A percentile compares a stretch with the other conserved stretches of the same genome.
Conservation (phyloP, 768 basidiomycete genomes). For the Rhodotorula graminis region DNA sequence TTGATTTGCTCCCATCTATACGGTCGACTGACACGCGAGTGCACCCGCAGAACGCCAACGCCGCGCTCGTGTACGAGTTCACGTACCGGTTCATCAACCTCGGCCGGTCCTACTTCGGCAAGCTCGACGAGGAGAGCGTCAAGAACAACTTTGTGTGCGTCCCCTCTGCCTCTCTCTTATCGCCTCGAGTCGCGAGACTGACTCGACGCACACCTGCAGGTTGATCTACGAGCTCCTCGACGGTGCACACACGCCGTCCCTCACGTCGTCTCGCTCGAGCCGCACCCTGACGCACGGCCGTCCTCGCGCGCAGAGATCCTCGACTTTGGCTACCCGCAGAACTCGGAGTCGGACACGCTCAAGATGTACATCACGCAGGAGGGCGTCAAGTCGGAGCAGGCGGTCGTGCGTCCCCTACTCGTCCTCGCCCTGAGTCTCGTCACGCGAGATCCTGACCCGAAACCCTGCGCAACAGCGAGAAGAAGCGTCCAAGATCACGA, state of each 20-base stretch:
- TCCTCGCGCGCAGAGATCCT: conserved; percentile 67
- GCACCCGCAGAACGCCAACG: conserved; percentile 68
- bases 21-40: neutral
- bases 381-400: conserved; percentile 80
- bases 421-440: too few species aligned
- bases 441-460: neutral
- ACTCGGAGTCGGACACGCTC: conserved; percentile 94
- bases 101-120: conserved; percentile 92
- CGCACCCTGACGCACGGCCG: neutral
- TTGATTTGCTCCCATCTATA: too few species aligned
- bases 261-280: too few species aligned
- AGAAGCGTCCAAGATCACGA: conserved; percentile 93
- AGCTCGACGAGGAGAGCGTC: conserved; percentile 93
- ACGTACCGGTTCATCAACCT: conserved; percentile 94
- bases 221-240: conserved; percentile 97
- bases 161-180: neutral
- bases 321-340: conserved; percentile 98
- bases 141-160: conserved; percentile 90
- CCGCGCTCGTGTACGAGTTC: conserved; percentile 95
- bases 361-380: conserved; percentile 98
- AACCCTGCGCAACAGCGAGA: conserved; percentile 56
- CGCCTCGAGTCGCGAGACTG: neutral
- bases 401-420: conserved; percentile 58
- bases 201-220: neutral
- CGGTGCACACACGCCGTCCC: conserved; percentile 57